Conservation (phyloP, 2,329 filamentous ascomycete species). For the Anthostomella pinea region DNA sequence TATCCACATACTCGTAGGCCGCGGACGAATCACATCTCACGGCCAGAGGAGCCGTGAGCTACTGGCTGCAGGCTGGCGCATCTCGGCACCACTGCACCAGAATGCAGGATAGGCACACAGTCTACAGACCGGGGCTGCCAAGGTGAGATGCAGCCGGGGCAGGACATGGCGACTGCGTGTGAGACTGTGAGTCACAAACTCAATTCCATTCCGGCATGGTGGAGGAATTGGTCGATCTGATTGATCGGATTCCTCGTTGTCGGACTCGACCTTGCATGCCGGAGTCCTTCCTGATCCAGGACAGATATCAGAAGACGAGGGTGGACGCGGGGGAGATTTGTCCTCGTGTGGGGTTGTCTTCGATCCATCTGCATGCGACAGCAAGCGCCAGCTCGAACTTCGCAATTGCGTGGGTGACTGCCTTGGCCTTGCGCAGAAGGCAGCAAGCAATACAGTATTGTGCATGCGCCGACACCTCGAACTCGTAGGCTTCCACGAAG, state of each 20-base stretch:
- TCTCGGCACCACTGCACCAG: too few relatives aligned
- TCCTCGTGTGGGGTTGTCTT: slow-evolving; percentile 1
- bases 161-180: too few relatives aligned
- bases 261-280: neutral
- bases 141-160: slow-evolving; percentile 15
- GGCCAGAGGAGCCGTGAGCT: too few relatives aligned
- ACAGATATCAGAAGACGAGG: slow-evolving; percentile 7
- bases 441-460: too few relatives aligned
- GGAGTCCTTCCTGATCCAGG: neutral
- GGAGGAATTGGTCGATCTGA: slow-evolving; percentile 14
- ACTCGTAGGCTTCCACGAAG: slow-evolving; percentile 4
- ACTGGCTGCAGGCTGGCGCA: too few relatives aligned
- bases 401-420: slow-evolving; percentile 8
- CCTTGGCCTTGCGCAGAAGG: slow-evolving; percentile 13
- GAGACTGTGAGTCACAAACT: slow-evolving; percentile 25
- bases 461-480: neutral
- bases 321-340: slow-evolving; percentile 5
- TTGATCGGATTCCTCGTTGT: slow-evolving; percentile 9
- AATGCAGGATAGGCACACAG: too few relatives aligned
- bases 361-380: slow-evolving; percentile 7
- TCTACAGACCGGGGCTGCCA: too few relatives aligned
- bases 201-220: slow-evolving; percentile 6
- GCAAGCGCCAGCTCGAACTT: too few relatives aligned
- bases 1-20: too few relatives aligned
- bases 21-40: too few relatives aligned